Evolutionary conservation across 192 early-diverging fungal species (phyloP).

Genomic region (Phlyctochytrium planicorne): DNA sequence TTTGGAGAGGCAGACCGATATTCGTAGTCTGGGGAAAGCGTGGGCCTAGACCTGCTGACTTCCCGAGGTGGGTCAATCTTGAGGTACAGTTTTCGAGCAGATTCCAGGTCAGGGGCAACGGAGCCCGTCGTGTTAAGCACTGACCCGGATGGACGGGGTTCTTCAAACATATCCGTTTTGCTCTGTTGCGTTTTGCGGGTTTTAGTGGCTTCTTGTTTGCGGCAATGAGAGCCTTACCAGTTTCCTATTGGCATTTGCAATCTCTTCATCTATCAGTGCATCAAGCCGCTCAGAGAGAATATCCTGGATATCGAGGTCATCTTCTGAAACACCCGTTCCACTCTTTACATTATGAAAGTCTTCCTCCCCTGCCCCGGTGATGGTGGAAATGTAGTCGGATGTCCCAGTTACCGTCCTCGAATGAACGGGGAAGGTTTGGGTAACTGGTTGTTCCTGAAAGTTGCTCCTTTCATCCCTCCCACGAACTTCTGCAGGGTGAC

Average conservation of each 20-base stretch:
- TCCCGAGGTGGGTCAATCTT: not conserved
- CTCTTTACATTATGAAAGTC: too few relatives aligned
- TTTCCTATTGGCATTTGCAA: not conserved
- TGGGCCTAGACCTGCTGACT: constrained; percentile 9
- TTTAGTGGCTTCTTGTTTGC: too few relatives aligned
- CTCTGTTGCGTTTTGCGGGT: too few relatives aligned
- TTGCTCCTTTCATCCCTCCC: too few relatives aligned
- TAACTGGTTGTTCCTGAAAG: too few relatives aligned
- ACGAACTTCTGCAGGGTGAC: too few relatives aligned
- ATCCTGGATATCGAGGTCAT: not conserved
- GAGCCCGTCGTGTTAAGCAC: not conserved
- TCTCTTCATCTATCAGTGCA: not conserved
- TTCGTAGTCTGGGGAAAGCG: constrained; percentile 25
- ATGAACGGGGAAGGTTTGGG: too few relatives aligned
- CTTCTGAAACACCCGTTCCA: too few relatives aligned
- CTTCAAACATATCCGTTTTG: not conserved
- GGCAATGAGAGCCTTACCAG: not conserved
- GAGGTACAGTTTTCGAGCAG: not conserved
- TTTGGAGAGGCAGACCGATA: not conserved
- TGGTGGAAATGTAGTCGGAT: too few relatives aligned
- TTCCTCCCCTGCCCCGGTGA: too few relatives aligned
- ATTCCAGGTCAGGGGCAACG: not conserved
- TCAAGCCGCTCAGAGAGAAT: not conserved
- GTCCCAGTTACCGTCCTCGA: too few relatives aligned
- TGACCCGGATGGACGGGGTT: not conserved